Conservation (phyloP, 805 yeast genomes). For the Lipomyces lipofer region DNA sequence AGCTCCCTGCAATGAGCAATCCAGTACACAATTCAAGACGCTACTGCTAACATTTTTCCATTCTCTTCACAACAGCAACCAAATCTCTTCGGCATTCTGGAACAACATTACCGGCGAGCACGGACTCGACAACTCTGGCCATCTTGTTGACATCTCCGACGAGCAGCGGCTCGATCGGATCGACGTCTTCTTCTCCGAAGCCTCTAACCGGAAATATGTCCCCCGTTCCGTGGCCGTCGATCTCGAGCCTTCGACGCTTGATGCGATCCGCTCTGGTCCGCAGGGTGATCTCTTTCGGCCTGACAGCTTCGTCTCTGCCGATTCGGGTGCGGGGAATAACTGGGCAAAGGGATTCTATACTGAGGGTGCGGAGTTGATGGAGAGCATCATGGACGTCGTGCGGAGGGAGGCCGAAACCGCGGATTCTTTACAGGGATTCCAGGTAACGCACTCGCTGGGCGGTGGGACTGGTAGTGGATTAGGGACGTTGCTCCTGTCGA, state of each 20-base stretch:
- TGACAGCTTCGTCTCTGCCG: constrained; percentile 85
- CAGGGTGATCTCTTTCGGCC: constrained; percentile 89
- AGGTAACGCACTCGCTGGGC: constrained; percentile 77
- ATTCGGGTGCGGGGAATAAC: constrained; percentile 90
- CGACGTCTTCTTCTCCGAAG: constrained; percentile 85
- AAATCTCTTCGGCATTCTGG: constrained; percentile 47
- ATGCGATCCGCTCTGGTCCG: constrained; percentile 74
- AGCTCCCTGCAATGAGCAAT: no score
- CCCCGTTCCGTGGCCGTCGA: constrained; percentile 92
- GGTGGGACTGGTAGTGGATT: constrained; percentile 98
- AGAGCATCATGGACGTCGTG: constrained; percentile 82
- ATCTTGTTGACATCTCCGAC: constrained; percentile 37
- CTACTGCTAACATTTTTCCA: no score
- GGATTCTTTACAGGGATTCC: constrained; percentile 93
- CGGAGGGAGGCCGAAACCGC: constrained; percentile 93
- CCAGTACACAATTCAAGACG: no score
- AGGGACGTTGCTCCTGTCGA: constrained; percentile 85
- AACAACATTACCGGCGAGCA: constrained; percentile 45
- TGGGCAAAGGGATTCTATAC: constrained; percentile 98
- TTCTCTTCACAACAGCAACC: constrained; percentile 37
- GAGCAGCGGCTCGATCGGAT: constrained; percentile 50
- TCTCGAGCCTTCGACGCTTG: constrained; percentile 92
- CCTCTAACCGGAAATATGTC: constrained; percentile 82
- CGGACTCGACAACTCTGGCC: constrained; percentile 43
- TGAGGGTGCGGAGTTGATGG: constrained; percentile 93